Base-by-base conservation (phyloP, 257 asterid species). In the Solanum medicagineum region DNA sequence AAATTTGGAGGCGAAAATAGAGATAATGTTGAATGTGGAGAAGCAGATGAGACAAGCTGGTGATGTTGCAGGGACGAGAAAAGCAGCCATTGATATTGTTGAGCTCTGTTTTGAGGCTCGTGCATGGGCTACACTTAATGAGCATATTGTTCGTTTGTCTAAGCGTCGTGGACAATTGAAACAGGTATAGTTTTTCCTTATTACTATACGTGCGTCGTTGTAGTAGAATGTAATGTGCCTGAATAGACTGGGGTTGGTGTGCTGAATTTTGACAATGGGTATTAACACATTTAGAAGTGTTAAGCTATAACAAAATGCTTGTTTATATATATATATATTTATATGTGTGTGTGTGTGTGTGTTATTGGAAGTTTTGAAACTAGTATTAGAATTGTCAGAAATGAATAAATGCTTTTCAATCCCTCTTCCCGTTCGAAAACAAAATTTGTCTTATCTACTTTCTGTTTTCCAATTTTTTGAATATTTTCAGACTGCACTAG, bases 111-210 rank as follows among this genome's bases (percentile, higher is more conserved):
- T 95, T 24, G 97, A 95, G 12, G 94, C 97, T 75, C 93, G 97
- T 77, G 93, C 95, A 65, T 97, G 98, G 98, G 87, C 86, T 56
- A 93, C 90, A 26, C 94, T 96, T 56, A 94, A 92, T 54, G 98
- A 96, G 10, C 98, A 97, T 93, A 97, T 97, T 88, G 85, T 94
- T 85, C 92, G 94, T 16, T 86, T 95, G 49, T 97, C 98, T 70
- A 97, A 96, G 91, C 97, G 99, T 62, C 97, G 98, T 53, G 98
- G 99, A 24, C 98, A 96, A 91, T 90, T 96, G 87, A 95, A 96
- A 81, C 99, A 95, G 98, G 98, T 93, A 70, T 16, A 12, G 3
- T 57, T 32, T 66, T 32, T 0, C 17, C 22, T 40, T 69, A 40
- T 69, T 69, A 69, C 16, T 69, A 0, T 40, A 69, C 40, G 14